Conservation (phyloP, 495 filamentous ascomycete species). For the Letharia lupina region DNA sequence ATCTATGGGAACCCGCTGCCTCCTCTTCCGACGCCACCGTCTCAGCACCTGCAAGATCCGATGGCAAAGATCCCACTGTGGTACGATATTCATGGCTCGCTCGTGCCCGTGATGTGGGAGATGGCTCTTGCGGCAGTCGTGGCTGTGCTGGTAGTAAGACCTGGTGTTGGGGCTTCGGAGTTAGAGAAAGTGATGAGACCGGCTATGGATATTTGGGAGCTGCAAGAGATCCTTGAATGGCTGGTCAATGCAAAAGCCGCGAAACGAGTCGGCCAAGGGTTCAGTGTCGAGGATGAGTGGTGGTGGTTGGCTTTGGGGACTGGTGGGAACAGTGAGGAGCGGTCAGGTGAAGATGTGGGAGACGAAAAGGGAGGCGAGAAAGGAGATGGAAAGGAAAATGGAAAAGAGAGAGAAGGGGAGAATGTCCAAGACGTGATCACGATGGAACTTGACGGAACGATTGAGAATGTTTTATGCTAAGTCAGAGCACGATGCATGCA, state of each 20-base stretch:
- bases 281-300: constrained; percentile 49
- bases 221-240: constrained; percentile 60
- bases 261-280: constrained; percentile 34
- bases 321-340: background rate
- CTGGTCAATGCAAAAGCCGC: constrained; percentile 32
- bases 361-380: background rate
- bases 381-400: no score
- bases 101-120: constrained; percentile 58
- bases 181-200: constrained; percentile 51
- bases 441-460: background rate
- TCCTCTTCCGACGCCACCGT: constrained; percentile 30
- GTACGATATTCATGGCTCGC: constrained; percentile 63
- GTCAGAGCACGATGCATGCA: background rate
- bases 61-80: constrained; percentile 58
- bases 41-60: constrained; percentile 15
- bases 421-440: background rate
- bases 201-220: constrained; percentile 59
- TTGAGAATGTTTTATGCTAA: background rate
- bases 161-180: constrained; percentile 45
- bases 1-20: constrained; percentile 50
- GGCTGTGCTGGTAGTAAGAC: constrained; percentile 50
- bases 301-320: constrained; percentile 51
- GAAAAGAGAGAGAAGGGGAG: background rate
- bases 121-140: constrained; percentile 50
- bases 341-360: background rate